Conservation (phyloP, 306 rosid genomes). For the Trichosanthes truncata region DNA sequence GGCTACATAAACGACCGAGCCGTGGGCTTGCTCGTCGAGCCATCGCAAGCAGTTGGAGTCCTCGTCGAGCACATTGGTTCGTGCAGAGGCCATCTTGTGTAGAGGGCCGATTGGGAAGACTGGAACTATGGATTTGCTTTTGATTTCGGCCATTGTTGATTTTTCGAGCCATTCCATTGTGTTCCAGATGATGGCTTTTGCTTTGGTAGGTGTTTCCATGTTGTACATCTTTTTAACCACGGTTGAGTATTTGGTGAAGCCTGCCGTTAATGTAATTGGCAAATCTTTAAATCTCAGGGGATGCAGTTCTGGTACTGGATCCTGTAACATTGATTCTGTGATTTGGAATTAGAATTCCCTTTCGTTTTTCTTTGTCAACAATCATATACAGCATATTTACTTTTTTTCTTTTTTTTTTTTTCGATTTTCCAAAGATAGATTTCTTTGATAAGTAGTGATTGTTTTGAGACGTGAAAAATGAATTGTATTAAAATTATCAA, state of each 20-base stretch:
- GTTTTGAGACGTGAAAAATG: no score
- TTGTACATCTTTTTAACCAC: not conserved
- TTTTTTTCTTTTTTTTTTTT: no score
- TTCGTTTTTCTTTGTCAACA: not conserved
- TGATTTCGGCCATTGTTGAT: not conserved
- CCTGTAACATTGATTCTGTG: constrained; percentile 27
- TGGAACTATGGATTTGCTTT: constrained; percentile 19
- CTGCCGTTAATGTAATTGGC: constrained; percentile 16
- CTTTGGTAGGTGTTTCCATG: constrained; percentile 15
- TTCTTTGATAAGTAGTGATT: no score
- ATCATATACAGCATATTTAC: no score
- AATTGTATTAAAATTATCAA: no score
- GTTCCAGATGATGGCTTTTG: constrained; percentile 57
- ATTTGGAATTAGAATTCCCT: not conserved
- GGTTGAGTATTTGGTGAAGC: not conserved
- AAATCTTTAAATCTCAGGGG: constrained; percentile 47
- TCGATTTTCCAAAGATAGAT: no score
- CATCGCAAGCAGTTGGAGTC: constrained; percentile 36
- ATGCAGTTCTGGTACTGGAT: constrained; percentile 31
- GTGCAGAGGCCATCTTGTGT: constrained; percentile 22
- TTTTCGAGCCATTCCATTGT: constrained; percentile 42
- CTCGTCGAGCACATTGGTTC: constrained; percentile 25
- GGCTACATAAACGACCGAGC: constrained; percentile 50
- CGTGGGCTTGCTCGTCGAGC: constrained; percentile 30
- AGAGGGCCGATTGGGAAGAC: constrained; percentile 56